phyloP scores from a whole-genome alignment of 495 filamentous ascomycete genomes.

The Tetracladium marchalianum region DNA sequence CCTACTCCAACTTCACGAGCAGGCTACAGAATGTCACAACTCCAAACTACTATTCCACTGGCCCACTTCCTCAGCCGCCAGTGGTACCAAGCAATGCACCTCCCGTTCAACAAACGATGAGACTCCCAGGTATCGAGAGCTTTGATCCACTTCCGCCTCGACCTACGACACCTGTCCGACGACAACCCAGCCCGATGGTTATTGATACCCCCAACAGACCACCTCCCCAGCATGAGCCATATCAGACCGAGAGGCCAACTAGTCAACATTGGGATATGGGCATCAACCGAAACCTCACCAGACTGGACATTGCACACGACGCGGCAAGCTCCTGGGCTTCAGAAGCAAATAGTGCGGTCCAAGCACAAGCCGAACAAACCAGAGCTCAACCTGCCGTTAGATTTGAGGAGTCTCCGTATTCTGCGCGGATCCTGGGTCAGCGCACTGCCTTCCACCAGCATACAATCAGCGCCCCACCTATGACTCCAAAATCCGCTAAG shows the following conservation, averaged over 20 bases:
- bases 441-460: constrained; percentile 32
- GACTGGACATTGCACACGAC: constrained; percentile 61
- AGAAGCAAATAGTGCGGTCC: constrained; percentile 39
- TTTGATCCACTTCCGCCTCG: constrained; percentile 62
- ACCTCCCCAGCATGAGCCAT: constrained; percentile 17
- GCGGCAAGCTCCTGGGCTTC: constrained; percentile 39
- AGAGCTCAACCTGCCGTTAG: constrained; percentile 30
- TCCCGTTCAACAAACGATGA: constrained; percentile 33
- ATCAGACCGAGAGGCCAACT: constrained; percentile 46
- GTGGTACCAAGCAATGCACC: constrained; percentile 42
- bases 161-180: constrained; percentile 51
- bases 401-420: constrained; percentile 31
- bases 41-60: constrained; percentile 49
- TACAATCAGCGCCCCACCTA: constrained; percentile 38
- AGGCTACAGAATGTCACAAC: constrained; percentile 40
- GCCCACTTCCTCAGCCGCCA: constrained; percentile 45
- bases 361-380: constrained; percentile 33
- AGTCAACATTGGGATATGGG: constrained; percentile 66
- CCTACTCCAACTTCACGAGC: constrained; percentile 40
- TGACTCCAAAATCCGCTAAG: constrained; percentile 46
- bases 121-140: constrained; percentile 82
- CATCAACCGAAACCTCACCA: constrained; percentile 62
- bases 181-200: constrained; percentile 59
- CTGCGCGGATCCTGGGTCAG: constrained; percentile 11
- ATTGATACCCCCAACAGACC: constrained; percentile 43